phyloP scores from a whole-genome alignment of 2,329 filamentous ascomycete species.

The Aureobasidium sp. region DNA sequence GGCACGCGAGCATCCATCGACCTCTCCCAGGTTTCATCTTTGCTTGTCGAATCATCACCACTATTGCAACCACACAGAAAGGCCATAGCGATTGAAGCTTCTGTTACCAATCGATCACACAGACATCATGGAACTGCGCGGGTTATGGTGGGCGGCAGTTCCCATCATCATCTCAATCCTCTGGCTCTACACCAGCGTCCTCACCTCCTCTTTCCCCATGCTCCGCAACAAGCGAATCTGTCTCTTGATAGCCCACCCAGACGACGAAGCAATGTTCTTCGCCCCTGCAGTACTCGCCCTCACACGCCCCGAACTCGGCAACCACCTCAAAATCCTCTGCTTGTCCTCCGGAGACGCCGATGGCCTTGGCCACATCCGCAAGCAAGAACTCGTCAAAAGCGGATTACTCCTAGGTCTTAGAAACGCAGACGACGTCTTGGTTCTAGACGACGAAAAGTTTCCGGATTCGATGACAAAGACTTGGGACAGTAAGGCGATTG shows the following conservation, averaged over 20 bases:
- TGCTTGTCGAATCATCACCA: background rate
- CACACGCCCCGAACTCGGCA: constrained; percentile 69
- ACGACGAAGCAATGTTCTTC: constrained; percentile 99
- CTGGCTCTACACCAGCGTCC: constrained; percentile 43
- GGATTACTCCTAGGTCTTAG: constrained; percentile 69
- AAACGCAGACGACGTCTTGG: constrained; percentile 69
- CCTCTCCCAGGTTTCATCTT: background rate
- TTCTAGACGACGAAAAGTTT: constrained; percentile 76
- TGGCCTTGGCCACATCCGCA: constrained; percentile 74
- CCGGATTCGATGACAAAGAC: constrained; percentile 78
- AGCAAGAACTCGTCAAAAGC: constrained; percentile 76
- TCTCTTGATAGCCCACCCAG: constrained; percentile 90
- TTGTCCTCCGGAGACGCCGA: constrained; percentile 86
- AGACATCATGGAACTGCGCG: constrained; percentile 31
- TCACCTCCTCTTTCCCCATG: constrained; percentile 51
- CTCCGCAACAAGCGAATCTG: constrained; percentile 80
- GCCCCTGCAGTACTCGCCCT: constrained; percentile 81
- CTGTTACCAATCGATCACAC: background rate
- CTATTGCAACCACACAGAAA: background rate
- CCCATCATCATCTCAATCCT: constrained; percentile 37
- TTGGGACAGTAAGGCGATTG: constrained; percentile 68
- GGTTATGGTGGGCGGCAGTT: constrained; percentile 32
- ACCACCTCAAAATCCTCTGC: constrained; percentile 91
- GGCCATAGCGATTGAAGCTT: background rate
- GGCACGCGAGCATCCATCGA: background rate